Evolutionary conservation across 2,329 filamentous ascomycete genomes (phyloP), one percentile per base, ranked within the genome.

Genomic region (Penicillium thymicola): DNA sequence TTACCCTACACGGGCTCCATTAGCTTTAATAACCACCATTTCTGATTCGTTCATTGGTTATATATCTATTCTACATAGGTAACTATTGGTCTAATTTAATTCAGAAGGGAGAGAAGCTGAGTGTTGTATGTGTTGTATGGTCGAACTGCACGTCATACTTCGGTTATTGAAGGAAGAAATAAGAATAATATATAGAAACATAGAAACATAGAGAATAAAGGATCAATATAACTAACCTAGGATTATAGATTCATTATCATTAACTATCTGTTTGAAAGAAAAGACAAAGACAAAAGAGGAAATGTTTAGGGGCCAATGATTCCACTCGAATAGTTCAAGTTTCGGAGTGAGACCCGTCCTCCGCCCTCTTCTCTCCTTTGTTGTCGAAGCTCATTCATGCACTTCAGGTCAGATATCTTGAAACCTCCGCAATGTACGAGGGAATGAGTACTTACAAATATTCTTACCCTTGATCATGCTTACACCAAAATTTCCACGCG

Each of bases 1-100:
- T 63, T 66, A 66, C 60, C 65, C 64, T 64, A 64, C 25, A 13
- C 9, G 34, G 34, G 34, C 46, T 38, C 52, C 21, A 51, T 54
- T 57, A 28, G 43, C 27, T 55, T 51, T 27, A 34, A 43, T 48
- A 36, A 42, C 28, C 34, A 38, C 41, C 28, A 50, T 37, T 58
- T 56, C 32, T 42, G 43, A 41, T 45, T 49, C 38, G 37, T n/a
- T 27, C 13, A 21, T 51, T 43, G 36, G 37, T 49, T 57, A 54
- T 51, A 27, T 21, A 21, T 21, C 21, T 21, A 21, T 21, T 21
- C 21, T 21, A 21, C 21, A 2, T 21, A 21, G 3, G 21, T 21
- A 36, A 50, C 16, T 48, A 54, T 54, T 54, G 30, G 45, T 51
- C 30, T 21, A 43, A 23, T 43, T 52, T 18, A 13, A 45, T 36